phyloP scores from a whole-genome alignment of 805 yeast genomes.

The Grigorovia yakushimaensis region DNA sequence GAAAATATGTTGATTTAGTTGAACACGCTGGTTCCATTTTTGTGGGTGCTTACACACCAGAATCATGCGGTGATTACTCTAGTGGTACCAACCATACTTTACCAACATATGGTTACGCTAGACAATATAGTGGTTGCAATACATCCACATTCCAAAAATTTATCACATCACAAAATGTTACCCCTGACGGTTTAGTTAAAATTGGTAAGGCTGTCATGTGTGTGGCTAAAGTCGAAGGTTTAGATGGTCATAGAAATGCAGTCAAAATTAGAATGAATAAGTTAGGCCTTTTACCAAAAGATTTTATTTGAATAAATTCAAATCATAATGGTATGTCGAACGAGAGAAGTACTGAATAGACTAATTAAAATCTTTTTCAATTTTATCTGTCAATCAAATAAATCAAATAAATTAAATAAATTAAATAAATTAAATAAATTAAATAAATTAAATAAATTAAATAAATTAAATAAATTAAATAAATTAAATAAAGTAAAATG shows the following conservation, averaged over 20 bases:
- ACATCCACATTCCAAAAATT: slow-evolving; percentile 92
- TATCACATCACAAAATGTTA: slow-evolving; percentile 87
- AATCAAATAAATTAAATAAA: too few species aligned
- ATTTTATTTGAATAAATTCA: slow-evolving; percentile 16
- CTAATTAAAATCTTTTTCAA: too few species aligned
- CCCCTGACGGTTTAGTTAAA: slow-evolving; percentile 70
- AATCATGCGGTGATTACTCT: slow-evolving; percentile 96
- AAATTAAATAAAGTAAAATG: too few species aligned
- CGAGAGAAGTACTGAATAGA: too few species aligned
- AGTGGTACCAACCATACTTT: slow-evolving; percentile 97
- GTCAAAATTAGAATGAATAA: slow-evolving; percentile 89
- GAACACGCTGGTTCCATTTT: slow-evolving; percentile 94
- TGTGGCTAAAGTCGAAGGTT: slow-evolving; percentile 90
- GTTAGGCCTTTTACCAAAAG: slow-evolving; percentile 43
- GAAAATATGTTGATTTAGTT: slow-evolving; percentile 57
- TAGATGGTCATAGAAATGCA: slow-evolving; percentile 95
- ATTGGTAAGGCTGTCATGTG: slow-evolving; percentile 97
- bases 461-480: too few species aligned
- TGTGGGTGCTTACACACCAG: slow-evolving; percentile 95
- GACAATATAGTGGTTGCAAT: slow-evolving; percentile 95
- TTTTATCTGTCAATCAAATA: too few species aligned
- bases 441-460: too few species aligned
- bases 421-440: too few species aligned
- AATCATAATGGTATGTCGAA: too few species aligned
- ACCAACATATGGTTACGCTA: slow-evolving; percentile 97